phyloP scores from a whole-genome alignment of 768 basidiomycete species.

The Sarcomyxa edulis region DNA sequence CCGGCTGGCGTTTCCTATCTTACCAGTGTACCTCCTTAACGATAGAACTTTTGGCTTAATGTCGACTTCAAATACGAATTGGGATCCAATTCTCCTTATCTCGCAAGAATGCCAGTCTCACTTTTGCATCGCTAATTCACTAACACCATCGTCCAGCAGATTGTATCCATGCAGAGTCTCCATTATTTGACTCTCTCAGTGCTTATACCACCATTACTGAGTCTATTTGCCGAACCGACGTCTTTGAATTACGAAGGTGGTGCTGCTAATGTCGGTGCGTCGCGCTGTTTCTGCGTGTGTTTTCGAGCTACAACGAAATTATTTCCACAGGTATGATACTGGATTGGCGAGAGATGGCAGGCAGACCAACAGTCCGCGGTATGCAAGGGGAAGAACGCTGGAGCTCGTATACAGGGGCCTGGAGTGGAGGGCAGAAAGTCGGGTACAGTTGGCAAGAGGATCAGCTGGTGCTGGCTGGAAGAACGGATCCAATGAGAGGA shows the following conservation, averaged over 20 bases:
- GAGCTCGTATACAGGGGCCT: constrained; percentile 65
- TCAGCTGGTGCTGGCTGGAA: constrained; percentile 66
- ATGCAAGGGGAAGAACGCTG: constrained; percentile 61
- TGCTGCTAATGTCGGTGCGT: constrained; percentile 65
- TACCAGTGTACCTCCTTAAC: too few species aligned
- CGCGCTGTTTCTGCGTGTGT: not conserved
- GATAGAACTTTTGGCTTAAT: too few species aligned
- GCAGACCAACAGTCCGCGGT: constrained; percentile 68
- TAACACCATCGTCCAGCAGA: constrained; percentile 40
- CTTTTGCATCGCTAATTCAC: not conserved
- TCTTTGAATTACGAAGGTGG: constrained; percentile 74
- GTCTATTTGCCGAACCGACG: constrained; percentile 66
- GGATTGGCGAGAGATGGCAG: constrained; percentile 97
- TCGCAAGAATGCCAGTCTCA: constrained; percentile 57
- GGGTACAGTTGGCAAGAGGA: constrained; percentile 51
- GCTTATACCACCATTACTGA: constrained; percentile 75
- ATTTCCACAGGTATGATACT: constrained; percentile 70
- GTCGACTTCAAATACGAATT: constrained; percentile 51
- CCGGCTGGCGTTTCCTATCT: too few species aligned
- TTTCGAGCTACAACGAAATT: not conserved
- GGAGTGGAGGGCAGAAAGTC: constrained; percentile 77
- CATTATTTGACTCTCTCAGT: constrained; percentile 90
- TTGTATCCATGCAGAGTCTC: constrained; percentile 86
- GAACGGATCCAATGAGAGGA: constrained; percentile 72
- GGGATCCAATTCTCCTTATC: constrained; percentile 87